Conservation (phyloP, 1,284 basidiomycete genomes). For the Apiotrichum montevideense region DNA sequence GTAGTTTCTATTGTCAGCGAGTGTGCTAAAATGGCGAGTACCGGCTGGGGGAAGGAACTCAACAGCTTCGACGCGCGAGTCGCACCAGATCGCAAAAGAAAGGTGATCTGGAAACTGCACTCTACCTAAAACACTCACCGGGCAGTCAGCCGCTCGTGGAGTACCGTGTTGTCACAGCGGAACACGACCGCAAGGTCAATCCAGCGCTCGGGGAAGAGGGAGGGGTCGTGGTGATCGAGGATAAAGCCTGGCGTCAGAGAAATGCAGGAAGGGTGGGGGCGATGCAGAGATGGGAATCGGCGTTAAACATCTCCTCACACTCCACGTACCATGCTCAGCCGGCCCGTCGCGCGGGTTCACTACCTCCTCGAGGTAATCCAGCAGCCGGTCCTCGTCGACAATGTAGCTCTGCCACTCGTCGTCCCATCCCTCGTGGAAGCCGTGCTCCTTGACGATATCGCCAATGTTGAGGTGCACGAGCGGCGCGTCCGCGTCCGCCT, state of each 20-base stretch:
- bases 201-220: slow-evolving; percentile 93
- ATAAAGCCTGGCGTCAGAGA: slow-evolving; percentile 61
- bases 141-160: slow-evolving; percentile 93
- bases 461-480: slow-evolving; percentile 81
- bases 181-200: slow-evolving; percentile 93
- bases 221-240: slow-evolving; percentile 96
- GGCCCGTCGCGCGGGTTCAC: slow-evolving; percentile 41
- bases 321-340: slow-evolving; percentile 34
- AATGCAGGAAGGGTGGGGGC: too few species aligned
- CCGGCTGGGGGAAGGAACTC: too few species aligned
- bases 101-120: not conserved
- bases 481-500: slow-evolving; percentile 51
- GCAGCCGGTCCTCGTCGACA: slow-evolving; percentile 90
- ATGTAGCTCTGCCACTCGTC: slow-evolving; percentile 91
- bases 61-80: too few species aligned
- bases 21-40: slow-evolving; percentile 52
- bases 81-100: not conserved
- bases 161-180: slow-evolving; percentile 73
- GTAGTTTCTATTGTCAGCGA: slow-evolving; percentile 49
- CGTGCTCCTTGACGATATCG: slow-evolving; percentile 77
- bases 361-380: slow-evolving; percentile 77
- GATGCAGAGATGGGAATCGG: too few species aligned
- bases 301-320: not conserved
- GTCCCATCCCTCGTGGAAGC: slow-evolving; percentile 77
- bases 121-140: slow-evolving; percentile 54